Percentiles rank a stretch among this genome's conserved stretches.
phyloP scores from a whole-genome alignment of 805 yeast species.

The Cyberlindnera xishuangbannaensis region DNA sequence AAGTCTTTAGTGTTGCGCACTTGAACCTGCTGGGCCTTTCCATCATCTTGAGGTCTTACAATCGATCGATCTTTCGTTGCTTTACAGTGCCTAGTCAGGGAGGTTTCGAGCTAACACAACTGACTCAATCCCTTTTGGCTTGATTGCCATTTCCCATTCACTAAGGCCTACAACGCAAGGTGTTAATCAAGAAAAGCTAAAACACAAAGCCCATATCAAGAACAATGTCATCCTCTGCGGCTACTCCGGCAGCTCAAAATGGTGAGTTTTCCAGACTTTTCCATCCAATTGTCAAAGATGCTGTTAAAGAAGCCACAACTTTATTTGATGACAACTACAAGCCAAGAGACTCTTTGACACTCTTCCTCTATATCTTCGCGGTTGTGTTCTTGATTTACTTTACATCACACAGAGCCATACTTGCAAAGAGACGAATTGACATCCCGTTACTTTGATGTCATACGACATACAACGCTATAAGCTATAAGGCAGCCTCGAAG shows the following conservation, averaged over 20 bases:
- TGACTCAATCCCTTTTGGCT: too few species aligned
- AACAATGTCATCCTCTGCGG: neutral
- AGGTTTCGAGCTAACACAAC: too few species aligned
- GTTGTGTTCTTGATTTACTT: conserved; percentile 13
- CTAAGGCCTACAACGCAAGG: too few species aligned
- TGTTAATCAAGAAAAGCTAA: too few species aligned
- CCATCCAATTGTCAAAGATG: conserved; percentile 96
- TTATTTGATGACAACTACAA: conserved; percentile 6
- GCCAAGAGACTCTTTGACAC: conserved; percentile 4
- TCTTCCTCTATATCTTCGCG: conserved; percentile 16
- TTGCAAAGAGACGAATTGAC: conserved; percentile 20
- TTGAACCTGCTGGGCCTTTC: too few species aligned
- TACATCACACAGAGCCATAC: conserved; percentile 19
- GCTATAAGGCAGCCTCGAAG: too few species aligned
- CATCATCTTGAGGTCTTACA: too few species aligned
- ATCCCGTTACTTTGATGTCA: conserved; percentile 18
- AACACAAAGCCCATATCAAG: neutral
- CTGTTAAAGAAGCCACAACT: conserved; percentile 80
- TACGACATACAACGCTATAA: too few species aligned
- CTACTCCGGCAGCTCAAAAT: neutral
- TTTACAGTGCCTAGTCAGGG: too few species aligned
- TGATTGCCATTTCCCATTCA: too few species aligned
- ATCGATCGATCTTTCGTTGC: too few species aligned
- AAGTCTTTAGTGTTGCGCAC: too few species aligned
- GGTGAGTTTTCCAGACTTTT: conserved; percentile 24